Conservation (phyloP, 352 stramenopile genomes). For the Phytophthora sansomeana region DNA sequence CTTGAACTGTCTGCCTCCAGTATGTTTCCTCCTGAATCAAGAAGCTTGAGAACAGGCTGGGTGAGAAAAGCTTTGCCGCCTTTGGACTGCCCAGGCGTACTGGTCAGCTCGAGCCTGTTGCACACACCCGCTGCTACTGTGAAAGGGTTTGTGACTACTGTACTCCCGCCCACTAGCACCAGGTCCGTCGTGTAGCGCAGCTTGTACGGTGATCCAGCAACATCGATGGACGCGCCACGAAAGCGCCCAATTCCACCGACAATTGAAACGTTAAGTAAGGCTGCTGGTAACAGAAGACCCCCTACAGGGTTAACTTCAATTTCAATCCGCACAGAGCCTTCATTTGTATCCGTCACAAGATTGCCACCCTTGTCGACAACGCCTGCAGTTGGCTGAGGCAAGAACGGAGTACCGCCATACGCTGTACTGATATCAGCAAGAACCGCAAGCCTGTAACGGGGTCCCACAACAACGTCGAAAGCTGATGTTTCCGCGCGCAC, state of each 20-base stretch:
- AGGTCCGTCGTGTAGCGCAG: slow-evolving; percentile 76
- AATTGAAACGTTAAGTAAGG: slow-evolving; percentile 61
- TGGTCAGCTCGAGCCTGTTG: slow-evolving; percentile 57
- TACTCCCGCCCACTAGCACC: slow-evolving; percentile 52
- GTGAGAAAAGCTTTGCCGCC: slow-evolving; percentile 77
- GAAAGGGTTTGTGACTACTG: slow-evolving; percentile 79
- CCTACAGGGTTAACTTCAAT: slow-evolving; percentile 73
- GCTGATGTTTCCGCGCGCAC: slow-evolving; percentile 71
- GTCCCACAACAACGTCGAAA: slow-evolving; percentile 79
- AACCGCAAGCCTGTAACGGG: slow-evolving; percentile 67
- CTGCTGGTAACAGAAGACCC: slow-evolving; percentile 58
- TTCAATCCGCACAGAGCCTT: slow-evolving; percentile 65
- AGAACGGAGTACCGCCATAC: slow-evolving; percentile 77
- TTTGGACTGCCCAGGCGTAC: slow-evolving; percentile 44
- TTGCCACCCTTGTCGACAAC: slow-evolving; percentile 88
- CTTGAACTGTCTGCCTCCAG: slow-evolving; percentile 75
- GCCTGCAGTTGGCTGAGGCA: slow-evolving; percentile 73
- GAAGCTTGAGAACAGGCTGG: slow-evolving; percentile 81
- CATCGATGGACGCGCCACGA: slow-evolving; percentile 72
- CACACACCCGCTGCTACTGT: slow-evolving; percentile 71
- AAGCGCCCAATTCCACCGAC: slow-evolving; percentile 67
- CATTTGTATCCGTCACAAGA: slow-evolving; percentile 49
- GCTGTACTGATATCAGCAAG: slow-evolving; percentile 80
- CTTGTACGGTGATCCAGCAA: slow-evolving; percentile 80
- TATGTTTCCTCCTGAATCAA: slow-evolving; percentile 78